Evolutionary conservation across 306 rosid genomes (phyloP).

Genomic region (Quercus berberidifolia): DNA sequence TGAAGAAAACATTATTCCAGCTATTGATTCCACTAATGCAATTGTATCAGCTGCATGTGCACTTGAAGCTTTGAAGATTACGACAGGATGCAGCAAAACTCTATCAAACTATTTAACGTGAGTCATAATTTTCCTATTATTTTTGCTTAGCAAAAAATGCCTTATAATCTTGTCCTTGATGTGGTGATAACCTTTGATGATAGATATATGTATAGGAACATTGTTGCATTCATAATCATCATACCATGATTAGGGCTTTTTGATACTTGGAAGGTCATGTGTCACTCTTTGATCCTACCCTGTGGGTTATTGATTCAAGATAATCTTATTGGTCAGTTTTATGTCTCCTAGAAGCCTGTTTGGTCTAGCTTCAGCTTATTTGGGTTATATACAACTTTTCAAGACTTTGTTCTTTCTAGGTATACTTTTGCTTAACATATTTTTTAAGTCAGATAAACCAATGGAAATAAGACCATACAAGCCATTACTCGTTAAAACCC

Average conservation of each 20-base stretch:
- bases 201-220: not conserved
- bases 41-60: slow-evolving; percentile 98
- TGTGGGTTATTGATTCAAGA: not conserved
- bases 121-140: slow-evolving; percentile 16
- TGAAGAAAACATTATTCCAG: slow-evolving; percentile 89
- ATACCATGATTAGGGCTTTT: not conserved
- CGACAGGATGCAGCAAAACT: slow-evolving; percentile 93
- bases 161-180: not conserved
- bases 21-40: slow-evolving; percentile 96
- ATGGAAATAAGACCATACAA: no score
- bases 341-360: no score
- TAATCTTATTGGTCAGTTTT: not conserved
- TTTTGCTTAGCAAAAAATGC: not conserved
- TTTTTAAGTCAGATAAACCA: no score
- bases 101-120: slow-evolving; percentile 82
- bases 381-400: no score
- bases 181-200: not conserved
- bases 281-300: not conserved
- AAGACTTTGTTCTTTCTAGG: no score
- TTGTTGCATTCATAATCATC: not conserved
- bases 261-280: not conserved
- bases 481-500: not conserved
- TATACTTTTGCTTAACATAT: no score
- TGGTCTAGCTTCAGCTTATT: no score
- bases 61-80: slow-evolving; percentile 86